These are phyloP conservation scores for Barnettozyma hawaiiensis DNA, from an alignment of 1,139 yeast species.

Conservation along the genomic window DNA sequence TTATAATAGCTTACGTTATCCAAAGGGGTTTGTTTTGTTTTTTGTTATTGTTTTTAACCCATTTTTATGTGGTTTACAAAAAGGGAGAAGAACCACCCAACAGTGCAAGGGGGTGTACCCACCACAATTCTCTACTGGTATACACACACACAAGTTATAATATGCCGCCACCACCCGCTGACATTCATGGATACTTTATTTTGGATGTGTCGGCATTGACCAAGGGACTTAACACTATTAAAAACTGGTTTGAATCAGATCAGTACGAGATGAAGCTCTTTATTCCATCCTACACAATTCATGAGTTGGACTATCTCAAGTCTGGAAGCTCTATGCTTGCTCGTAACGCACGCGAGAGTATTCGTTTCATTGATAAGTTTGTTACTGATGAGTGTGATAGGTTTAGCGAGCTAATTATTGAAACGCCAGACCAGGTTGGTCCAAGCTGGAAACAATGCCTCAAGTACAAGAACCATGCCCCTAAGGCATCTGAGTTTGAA, in stretches of 20 bases:
- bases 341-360: slow-evolving; percentile 52
- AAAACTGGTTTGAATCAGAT: slow-evolving; percentile 46
- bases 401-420: slow-evolving; percentile 28
- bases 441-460: slow-evolving; percentile 47
- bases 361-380: slow-evolving; percentile 43
- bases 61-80: too few species aligned
- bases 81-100: too few species aligned
- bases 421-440: slow-evolving; percentile 38
- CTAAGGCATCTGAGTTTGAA: slow-evolving; percentile 44
- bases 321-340: slow-evolving; percentile 51
- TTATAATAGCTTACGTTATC: not conserved
- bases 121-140: too few species aligned
- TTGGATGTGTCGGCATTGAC: slow-evolving; percentile 55
- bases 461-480: slow-evolving; percentile 40
- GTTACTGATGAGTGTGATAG: slow-evolving; percentile 29
- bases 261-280: slow-evolving; percentile 26
- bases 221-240: slow-evolving; percentile 54
- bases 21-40: too few species aligned
- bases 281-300: slow-evolving; percentile 51
- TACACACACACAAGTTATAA: too few species aligned
- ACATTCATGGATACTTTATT: slow-evolving; percentile 32
- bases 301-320: slow-evolving; percentile 50
- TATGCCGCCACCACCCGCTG: not conserved
- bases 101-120: too few species aligned
- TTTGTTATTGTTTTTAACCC: too few species aligned